Evolutionary conservation across 257 asterid genomes (phyloP), one percentile per base, ranked within the genome.

Genomic region (Salvia hispanica): DNA sequence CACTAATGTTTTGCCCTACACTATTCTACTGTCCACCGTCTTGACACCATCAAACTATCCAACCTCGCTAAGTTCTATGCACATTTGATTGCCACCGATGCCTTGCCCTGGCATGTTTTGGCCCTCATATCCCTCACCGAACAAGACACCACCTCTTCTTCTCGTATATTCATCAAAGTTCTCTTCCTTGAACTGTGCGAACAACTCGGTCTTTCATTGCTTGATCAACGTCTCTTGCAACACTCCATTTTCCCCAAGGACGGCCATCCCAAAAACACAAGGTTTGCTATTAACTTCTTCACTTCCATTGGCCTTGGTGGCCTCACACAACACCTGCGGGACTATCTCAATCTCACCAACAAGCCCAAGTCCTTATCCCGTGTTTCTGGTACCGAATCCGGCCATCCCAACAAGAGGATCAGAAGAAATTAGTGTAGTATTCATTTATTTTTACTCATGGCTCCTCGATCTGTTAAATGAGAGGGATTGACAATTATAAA

Each of bases 91-190:
- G 97, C 91, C 43, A 88, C 96, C 8, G 85, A 85, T 16, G 95
- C 97, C 7, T 75, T 91, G 64, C 95, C 99, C 3, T 91, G 97
- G 97, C 92, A 88, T 46, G 87, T 77, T 40, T 63, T 94, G 80
- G 80, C 95, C 46, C 91, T 91, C 43, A 87, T 94, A 50, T 83
- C 96, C 56, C 73, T 94, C 71, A 94, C 99, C 0, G 99, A 94
- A 78, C 97, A 91, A 78, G 99, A 88, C 45, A 93, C 99, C 0
- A 88, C 99, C 15, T 93, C 99, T 10, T 93, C 99, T 16, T 90
- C 99, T 58, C 96, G 97, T 52, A 93, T 93, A 70, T 93, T 90
- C 69, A 91, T 94, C 28, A 94, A 91, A 78, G 85, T 94, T 77
- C 96, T 94, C 58, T 94, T 94, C 80, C 84, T 87, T 95, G 98